A percentile compares a stretch with the other conserved stretches of the same genome.
These are phyloP conservation scores for Choanephora cucurbitarum DNA, from an alignment of 371 early-diverging fungal species.

Conservation along the genomic window DNA sequence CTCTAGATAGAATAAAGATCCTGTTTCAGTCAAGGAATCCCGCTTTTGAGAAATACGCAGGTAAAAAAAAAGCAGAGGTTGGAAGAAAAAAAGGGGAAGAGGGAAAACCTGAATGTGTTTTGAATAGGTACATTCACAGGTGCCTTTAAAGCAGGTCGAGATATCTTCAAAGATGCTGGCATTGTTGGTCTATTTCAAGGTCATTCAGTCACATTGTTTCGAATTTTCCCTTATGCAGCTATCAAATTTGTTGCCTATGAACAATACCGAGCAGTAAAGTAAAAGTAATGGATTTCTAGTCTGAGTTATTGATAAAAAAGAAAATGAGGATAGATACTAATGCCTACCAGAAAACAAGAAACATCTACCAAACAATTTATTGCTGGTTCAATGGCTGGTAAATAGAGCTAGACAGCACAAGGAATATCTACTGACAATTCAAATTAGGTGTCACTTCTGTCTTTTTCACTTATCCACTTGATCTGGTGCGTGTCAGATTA, in stretches of 20 bases:
- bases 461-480: conserved; percentile 91
- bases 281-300: too few species aligned
- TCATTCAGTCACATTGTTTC: conserved; percentile 88
- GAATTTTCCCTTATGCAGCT: conserved; percentile 96
- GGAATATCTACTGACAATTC: background rate
- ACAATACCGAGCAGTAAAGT: conserved; percentile 73
- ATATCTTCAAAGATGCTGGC: conserved; percentile 76
- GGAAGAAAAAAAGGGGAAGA: background rate
- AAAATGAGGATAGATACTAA: conserved; percentile 66
- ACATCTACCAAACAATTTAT: conserved; percentile 63
- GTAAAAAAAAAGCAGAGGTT: conserved; percentile 45
- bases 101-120: background rate
- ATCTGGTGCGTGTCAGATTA: conserved; percentile 90
- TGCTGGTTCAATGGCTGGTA: conserved; percentile 84
- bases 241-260: conserved; percentile 96
- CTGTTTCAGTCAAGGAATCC: conserved; percentile 94
- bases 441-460: conserved; percentile 85
- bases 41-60: conserved; percentile 80
- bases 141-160: conserved; percentile 76
- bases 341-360: conserved; percentile 68
- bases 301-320: too few species aligned
- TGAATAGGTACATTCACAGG: conserved; percentile 86
- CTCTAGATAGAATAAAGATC: conserved; percentile 97
- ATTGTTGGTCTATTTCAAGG: conserved; percentile 90
- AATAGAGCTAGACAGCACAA: background rate